Percentiles rank a stretch among this genome's conserved stretches.
These are phyloP conservation scores for Blastocystis sp. DNA, from an alignment of 352 stramenopile genomes.

Conservation along the genomic window DNA sequence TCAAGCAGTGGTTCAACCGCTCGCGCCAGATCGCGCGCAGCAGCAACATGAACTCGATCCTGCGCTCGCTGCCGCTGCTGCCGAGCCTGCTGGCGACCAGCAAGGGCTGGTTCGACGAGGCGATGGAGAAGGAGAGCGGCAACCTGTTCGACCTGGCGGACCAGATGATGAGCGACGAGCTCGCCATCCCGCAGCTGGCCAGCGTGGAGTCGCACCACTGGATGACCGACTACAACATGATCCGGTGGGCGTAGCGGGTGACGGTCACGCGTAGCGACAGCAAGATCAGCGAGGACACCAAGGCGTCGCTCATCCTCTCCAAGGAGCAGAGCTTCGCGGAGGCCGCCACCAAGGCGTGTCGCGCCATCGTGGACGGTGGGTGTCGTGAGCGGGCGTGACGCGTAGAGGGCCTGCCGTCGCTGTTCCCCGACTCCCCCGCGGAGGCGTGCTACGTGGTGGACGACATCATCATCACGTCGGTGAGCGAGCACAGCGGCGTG, in stretches of 20 bases:
- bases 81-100: conserved; percentile 20
- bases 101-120: conserved; percentile 44
- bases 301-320: conserved; percentile 37
- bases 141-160: conserved; percentile 54
- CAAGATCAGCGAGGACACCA: background rate
- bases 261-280: background rate
- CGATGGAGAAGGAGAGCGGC: background rate
- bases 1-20: conserved; percentile 44
- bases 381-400: background rate
- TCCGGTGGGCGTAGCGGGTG: background rate
- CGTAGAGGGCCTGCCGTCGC: conserved; percentile 7
- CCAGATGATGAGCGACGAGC: conserved; percentile 31
- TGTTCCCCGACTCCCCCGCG: background rate
- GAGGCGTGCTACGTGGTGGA: conserved; percentile 40
- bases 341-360: conserved; percentile 24
- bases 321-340: conserved; percentile 58
- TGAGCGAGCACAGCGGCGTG: background rate
- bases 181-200: conserved; percentile 9
- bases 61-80: conserved; percentile 54
- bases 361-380: conserved; percentile 49
- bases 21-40: background rate
- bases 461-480: conserved; percentile 51
- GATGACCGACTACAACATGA: conserved; percentile 37
- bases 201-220: conserved; percentile 1
- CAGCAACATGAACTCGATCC: conserved; percentile 39